Evolutionary conservation across 371 early-diverging fungal species (phyloP), one percentile per base, ranked within the genome.

Genomic region (Mucor piriformis): DNA sequence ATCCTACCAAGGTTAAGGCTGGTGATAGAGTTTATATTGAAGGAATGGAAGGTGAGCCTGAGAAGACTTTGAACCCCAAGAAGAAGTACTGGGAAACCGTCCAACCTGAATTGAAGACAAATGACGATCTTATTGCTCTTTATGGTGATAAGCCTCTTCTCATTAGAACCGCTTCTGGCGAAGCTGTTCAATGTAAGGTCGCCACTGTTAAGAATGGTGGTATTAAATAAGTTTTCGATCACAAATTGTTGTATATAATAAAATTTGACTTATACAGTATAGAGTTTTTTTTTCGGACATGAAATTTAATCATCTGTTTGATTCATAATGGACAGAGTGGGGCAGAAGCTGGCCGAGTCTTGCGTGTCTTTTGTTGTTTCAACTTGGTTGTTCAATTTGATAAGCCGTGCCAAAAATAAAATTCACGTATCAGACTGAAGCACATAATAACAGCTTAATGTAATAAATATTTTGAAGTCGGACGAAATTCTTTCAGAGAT

Each of bases 41-140:
- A 52, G 95, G 93, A 25, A 88, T 90, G 75, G 90, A 93, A 76
- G 90, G 88, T 79, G 69, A 85, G 71, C 67, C 97, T 90, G 96
- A 96, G 66, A 89, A 87, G 66, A 82, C 87, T 34, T 83, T 98
- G 64, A 95, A 95, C 72, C 96, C 97, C 69, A 98, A 98, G 86
- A 95, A 94, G 87, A 98, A 98, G 84, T 90, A 96, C 64, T 97
- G 86, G 83, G 98, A 98, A 73, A 89, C 94, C 27, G 88, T 98
- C 50, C 96, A 96, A 82, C 96, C 97, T 34, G 95, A 92, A 23
- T 84, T 97, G 55, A 83, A 86, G 50, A 95, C 96, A 34, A 82
- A 90, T 35, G 88, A 88, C 23, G 86, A 90, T 53, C 73, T 83
- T 52, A 82, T 89, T 51, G 98, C 97, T 50, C 83, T 82, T 60